These are phyloP conservation scores for Agrostemma githago DNA, from an alignment of 148 eudicot genomes.

Conservation along the genomic window DNA sequence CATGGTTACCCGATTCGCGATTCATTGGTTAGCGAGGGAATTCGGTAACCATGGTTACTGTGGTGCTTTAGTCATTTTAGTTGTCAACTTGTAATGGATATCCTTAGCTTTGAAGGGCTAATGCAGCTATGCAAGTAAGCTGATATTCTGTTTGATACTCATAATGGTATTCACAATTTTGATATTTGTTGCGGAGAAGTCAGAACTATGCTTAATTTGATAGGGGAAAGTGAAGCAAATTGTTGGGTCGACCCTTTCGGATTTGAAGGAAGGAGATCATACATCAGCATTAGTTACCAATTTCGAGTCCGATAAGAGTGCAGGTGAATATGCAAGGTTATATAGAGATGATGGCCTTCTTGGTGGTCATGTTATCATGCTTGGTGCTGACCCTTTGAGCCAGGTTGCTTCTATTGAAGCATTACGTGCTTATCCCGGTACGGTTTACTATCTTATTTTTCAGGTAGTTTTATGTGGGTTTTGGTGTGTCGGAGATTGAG, in stretches of 20 bases:
- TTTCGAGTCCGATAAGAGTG: slow-evolving; percentile 80
- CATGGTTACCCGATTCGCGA: neutral
- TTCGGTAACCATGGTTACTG: no score
- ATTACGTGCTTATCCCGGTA: slow-evolving; percentile 77
- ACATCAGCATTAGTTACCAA: slow-evolving; percentile 48
- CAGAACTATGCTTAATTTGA: slow-evolving; percentile 7
- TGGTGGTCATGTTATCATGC: slow-evolving; percentile 91
- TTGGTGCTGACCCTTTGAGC: slow-evolving; percentile 83
- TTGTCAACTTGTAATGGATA: no score
- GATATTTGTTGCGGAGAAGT: neutral
- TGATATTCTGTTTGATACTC: neutral
- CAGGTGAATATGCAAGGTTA: slow-evolving; percentile 70
- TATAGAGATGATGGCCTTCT: slow-evolving; percentile 72
- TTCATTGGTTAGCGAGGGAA: no score
- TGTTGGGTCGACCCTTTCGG: slow-evolving; percentile 83
- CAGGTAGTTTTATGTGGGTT: no score
- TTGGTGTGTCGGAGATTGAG: no score
- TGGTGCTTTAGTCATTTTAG: no score
- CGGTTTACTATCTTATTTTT: neutral
- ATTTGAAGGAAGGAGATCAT: slow-evolving; percentile 46
- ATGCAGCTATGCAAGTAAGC: no score
- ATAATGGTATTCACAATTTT: neutral
- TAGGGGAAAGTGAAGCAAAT: slow-evolving; percentile 93
- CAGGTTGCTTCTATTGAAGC: slow-evolving; percentile 63
- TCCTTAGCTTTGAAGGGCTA: neutral